phyloP scores from a whole-genome alignment of 164 flowering plant genomes.

The Stephania japonica region DNA sequence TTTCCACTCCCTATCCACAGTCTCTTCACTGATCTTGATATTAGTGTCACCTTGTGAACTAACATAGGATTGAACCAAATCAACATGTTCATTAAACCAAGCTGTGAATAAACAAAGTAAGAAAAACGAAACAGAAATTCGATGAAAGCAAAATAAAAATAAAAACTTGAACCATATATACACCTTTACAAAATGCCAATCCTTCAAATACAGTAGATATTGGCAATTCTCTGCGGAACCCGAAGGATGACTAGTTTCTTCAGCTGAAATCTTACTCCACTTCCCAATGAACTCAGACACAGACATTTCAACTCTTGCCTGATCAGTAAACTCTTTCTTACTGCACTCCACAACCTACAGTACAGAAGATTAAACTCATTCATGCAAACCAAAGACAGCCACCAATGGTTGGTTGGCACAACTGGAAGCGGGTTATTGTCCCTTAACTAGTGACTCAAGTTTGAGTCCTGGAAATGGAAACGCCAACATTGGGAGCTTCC shows the following conservation, averaged over 20 bases:
- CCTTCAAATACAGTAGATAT: constrained; percentile 73
- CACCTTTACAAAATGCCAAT: constrained; percentile 97
- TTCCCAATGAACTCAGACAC: constrained; percentile 60
- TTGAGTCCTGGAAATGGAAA: too few relatives aligned
- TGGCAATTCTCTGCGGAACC: constrained; percentile 14
- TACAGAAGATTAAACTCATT: background rate
- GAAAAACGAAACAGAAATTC: background rate
- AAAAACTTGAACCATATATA: background rate
- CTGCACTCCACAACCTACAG: constrained; percentile 80
- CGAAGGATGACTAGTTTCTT: constrained; percentile 14
- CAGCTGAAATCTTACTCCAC: constrained; percentile 33
- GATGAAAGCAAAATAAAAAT: background rate
- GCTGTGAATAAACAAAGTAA: background rate
- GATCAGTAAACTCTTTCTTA: constrained; percentile 74
- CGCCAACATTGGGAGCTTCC: too few relatives aligned
- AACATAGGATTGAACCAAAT: too few relatives aligned
- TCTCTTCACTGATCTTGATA: too few relatives aligned
- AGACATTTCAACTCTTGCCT: constrained; percentile 75
- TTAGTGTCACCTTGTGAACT: too few relatives aligned
- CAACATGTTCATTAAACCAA: background rate
- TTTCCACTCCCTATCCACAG: too few relatives aligned
- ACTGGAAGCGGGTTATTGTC: too few relatives aligned
- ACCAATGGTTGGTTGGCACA: too few relatives aligned
- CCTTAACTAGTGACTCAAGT: too few relatives aligned
- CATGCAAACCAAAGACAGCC: background rate